Conservation (phyloP, 768 basidiomycete species). For the Lactifluus rugatus region DNA sequence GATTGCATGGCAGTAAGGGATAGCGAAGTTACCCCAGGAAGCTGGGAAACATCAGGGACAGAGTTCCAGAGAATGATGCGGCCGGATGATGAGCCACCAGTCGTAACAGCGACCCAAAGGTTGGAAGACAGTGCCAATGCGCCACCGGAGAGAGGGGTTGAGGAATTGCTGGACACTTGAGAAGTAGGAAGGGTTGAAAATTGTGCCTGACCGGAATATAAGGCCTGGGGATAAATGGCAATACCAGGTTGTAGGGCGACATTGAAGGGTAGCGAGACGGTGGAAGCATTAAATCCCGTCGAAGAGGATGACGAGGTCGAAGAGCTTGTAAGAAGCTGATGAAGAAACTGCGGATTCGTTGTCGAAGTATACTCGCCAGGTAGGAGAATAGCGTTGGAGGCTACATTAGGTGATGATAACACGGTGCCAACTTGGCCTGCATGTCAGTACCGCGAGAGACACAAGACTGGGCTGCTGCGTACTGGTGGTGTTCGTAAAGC, state of each 20-base stretch:
- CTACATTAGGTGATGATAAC: slow-evolving; percentile 44
- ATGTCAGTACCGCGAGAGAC: background rate
- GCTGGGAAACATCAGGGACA: slow-evolving; percentile 62
- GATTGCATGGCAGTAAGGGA: slow-evolving; percentile 65
- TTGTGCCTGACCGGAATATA: slow-evolving; percentile 56
- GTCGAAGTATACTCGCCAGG: slow-evolving; percentile 69
- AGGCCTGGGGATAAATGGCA: slow-evolving; percentile 48
- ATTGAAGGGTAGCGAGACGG: slow-evolving; percentile 54
- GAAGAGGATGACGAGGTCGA: slow-evolving; percentile 50
- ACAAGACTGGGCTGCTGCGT: slow-evolving; percentile 29
- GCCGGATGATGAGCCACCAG: slow-evolving; percentile 34
- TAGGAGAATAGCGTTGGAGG: slow-evolving; percentile 51
- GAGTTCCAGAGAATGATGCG: slow-evolving; percentile 73
- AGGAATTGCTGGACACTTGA: slow-evolving; percentile 34
- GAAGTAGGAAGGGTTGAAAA: slow-evolving; percentile 49
- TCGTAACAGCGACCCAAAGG: slow-evolving; percentile 56
- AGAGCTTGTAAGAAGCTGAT: slow-evolving; percentile 54
- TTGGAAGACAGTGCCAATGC: slow-evolving; percentile 63
- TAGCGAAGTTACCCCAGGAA: slow-evolving; percentile 46
- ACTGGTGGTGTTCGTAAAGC: slow-evolving; percentile 62
- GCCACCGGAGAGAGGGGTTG: slow-evolving; percentile 35
- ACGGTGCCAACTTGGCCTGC: slow-evolving; percentile 54
- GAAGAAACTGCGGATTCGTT: slow-evolving; percentile 64
- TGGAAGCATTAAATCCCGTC: slow-evolving; percentile 53
- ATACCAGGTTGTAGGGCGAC: slow-evolving; percentile 60